phyloP scores from a whole-genome alignment of 1,284 basidiomycete species.

The Cutaneotrichosporon sp. region DNA sequence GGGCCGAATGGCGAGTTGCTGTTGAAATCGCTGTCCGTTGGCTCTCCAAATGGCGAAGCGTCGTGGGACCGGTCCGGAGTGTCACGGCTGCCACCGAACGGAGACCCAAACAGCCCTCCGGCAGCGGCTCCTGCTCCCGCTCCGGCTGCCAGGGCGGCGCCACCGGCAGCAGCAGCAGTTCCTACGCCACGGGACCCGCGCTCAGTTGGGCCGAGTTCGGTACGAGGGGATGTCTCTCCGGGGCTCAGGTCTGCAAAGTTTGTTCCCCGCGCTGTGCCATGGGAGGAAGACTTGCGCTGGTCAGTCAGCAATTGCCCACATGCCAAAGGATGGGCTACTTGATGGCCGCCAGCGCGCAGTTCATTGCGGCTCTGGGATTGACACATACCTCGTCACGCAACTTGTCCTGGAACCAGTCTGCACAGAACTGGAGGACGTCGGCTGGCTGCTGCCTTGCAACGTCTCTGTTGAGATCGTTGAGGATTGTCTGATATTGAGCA shows the following conservation, averaged over 20 bases:
- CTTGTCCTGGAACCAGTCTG: conserved; percentile 81
- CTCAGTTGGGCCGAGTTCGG: conserved; percentile 38
- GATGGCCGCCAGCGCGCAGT: no score
- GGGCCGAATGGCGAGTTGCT: conserved; percentile 39
- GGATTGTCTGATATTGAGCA: conserved; percentile 48
- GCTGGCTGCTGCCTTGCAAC: conserved; percentile 74
- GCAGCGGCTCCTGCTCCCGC: conserved; percentile 23
- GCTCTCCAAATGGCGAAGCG: conserved; percentile 28
- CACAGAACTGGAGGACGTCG: conserved; percentile 88
- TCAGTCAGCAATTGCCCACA: no score
- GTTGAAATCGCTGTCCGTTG: conserved; percentile 16
- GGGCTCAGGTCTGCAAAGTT: conserved; percentile 50
- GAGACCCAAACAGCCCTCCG: conserved; percentile 20
- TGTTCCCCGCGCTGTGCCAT: background rate
- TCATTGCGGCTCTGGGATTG: no score
- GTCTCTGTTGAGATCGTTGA: conserved; percentile 83
- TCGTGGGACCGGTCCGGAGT: conserved; percentile 6
- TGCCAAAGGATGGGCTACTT: no score
- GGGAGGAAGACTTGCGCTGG: background rate
- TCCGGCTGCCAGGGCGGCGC: conserved; percentile 3
- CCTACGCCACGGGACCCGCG: conserved; percentile 16
- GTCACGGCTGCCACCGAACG: conserved; percentile 23
- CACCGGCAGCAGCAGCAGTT: conserved; percentile 23
- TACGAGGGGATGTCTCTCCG: conserved; percentile 62
- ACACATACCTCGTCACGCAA: conserved; percentile 39